Base-by-base conservation (phyloP, 2,329 filamentous ascomycete species). In the Calonectria crousiana region DNA sequence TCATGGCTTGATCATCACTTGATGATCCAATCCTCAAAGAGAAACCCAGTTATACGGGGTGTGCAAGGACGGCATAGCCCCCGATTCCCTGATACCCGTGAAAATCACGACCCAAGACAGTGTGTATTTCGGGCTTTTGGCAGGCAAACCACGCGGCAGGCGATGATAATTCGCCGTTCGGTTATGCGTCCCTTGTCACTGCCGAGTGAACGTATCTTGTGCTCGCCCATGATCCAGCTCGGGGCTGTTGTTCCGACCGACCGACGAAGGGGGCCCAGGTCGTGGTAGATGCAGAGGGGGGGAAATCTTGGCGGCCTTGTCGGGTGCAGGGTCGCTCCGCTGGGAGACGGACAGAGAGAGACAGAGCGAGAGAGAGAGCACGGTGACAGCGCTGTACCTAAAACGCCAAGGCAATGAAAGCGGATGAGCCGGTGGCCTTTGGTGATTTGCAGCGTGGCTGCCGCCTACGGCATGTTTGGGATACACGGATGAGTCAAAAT, bases 381-480 rank as follows among this genome's bases (percentile, higher is more conserved):
- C 36, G 49, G 36, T 53, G 36, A 58, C 52, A 44, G 26, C 41
- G 30, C 65, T 44, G 65, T 53, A 69, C 67, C 52, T 44, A 28
- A 58, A 60, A 58, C 67, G 28, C 30, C n/a, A 34, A 23, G 56
- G 34, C 34, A 67, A 67, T 41, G 52, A 44, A 47, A 30, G 30
- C 38, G 52, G 67, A 60, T 60, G 38, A 53, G 52, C 67, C 67
- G 41, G 67, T n/a, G 67, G 14, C 14, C 47, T 32, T 32, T 53
- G 34, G 65, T 67, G 65, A 67, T 67, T 26, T 67, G 65, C 65
- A 41, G 49, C 23, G 49, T 53, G 65, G 65, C 65, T 53, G 65
- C 34, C 51, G 38, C 56, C 56, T 62, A 41, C 36, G 20, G 56
- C 47, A 36, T n/a, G n/a, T 20, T 20, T 13, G 44, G 65, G 32